A percentile compares a stretch with the other conserved stretches of the same genome.
Evolutionary conservation across 1,284 basidiomycete genomes (phyloP).

Genomic region (Calocybe gambosa): DNA sequence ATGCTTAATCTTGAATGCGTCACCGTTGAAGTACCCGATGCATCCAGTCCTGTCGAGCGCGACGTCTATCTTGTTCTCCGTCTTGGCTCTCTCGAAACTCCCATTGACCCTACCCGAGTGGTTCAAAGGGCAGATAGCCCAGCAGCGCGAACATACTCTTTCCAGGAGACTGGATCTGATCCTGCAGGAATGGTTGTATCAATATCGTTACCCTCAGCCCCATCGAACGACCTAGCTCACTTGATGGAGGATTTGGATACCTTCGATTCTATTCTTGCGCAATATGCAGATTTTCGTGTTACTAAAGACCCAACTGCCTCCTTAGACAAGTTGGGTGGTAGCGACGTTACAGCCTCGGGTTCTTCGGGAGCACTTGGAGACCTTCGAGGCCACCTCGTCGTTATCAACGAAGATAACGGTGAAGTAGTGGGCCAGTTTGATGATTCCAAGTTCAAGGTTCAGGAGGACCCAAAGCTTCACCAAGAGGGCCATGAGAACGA

Average conservation of each 20-base stretch:
- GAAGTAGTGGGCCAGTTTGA: constrained; percentile 73
- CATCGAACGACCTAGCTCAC: constrained; percentile 23
- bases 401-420: constrained; percentile 71
- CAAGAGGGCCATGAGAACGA: constrained; percentile 48
- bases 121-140: constrained; percentile 33
- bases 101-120: constrained; percentile 46
- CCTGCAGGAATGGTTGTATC: constrained; percentile 31
- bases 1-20: constrained; percentile 50
- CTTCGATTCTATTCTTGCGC: constrained; percentile 63
- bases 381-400: constrained; percentile 62
- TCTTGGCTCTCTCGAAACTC: constrained; percentile 52
- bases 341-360: constrained; percentile 12
- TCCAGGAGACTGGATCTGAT: constrained; percentile 30
- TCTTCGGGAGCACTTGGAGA: constrained; percentile 31
- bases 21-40: constrained; percentile 34
- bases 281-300: constrained; percentile 51
- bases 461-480: constrained; percentile 50
- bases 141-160: constrained; percentile 40
- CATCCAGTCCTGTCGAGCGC: constrained; percentile 24
- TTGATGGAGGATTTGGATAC: constrained; percentile 58
- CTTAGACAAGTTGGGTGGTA: not conserved
- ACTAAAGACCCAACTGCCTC: not conserved
- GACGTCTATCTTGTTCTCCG: constrained; percentile 59
- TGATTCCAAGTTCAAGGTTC: constrained; percentile 42
- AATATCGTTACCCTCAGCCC: constrained; percentile 35